Evolutionary conservation across 139 green algal species (phyloP).

Genomic region (Asterochloris sp.): DNA sequence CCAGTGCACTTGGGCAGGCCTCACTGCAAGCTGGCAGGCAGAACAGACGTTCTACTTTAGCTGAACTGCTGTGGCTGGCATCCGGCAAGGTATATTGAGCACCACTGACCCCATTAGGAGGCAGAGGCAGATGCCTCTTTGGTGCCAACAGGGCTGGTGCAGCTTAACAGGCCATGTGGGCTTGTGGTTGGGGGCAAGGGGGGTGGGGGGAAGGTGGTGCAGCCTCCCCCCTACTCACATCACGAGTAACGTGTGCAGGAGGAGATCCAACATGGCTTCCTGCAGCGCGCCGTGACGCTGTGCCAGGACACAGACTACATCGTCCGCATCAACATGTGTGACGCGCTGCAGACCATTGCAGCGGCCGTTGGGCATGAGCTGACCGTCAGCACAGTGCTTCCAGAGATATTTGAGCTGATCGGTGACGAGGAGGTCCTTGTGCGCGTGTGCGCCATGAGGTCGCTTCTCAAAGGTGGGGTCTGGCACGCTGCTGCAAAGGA

Average conservation of each 20-base stretch:
- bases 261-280: constrained; percentile 11
- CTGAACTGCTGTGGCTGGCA: no score
- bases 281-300: constrained; percentile 17
- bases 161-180: not conserved
- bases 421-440: constrained; percentile 20
- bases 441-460: not conserved
- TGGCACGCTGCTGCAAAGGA: no score
- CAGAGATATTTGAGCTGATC: constrained; percentile 23
- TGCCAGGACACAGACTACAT: constrained; percentile 25
- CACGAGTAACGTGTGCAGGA: constrained; percentile 1
- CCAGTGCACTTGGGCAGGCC: not conserved
- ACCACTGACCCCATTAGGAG: not conserved
- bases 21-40: not conserved
- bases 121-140: not conserved
- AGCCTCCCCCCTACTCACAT: not conserved
- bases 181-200: not conserved
- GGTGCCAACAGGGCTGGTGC: not conserved
- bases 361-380: constrained; percentile 13
- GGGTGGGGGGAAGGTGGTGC: no score
- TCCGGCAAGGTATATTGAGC: not conserved
- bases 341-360: constrained; percentile 12
- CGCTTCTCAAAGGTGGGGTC: no score
- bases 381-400: constrained; percentile 8
- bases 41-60: not conserved
- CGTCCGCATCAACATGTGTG: constrained; percentile 21